Evolutionary conservation across 2,329 filamentous ascomycete genomes (phyloP), one percentile per base, ranked within the genome.

Genomic region (Pseudocercospora pini-densiflorae): DNA sequence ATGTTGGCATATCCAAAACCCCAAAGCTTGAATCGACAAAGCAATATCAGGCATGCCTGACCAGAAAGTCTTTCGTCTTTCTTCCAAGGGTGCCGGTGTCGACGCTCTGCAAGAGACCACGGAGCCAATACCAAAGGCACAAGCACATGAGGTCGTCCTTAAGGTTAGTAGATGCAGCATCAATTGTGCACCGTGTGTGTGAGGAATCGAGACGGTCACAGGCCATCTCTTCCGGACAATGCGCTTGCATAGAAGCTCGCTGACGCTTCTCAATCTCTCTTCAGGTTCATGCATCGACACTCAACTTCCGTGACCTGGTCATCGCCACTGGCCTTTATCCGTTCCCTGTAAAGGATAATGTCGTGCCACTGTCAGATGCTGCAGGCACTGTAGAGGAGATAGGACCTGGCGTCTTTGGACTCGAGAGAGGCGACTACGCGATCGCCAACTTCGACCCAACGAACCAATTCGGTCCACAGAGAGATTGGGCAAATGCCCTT

Each of bases 301-400:
- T 86, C 55, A 85, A 86, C 68, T 86, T 12, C 71, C 80, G 83
- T 45, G 83, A 86, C 68, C 80, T 73, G 5, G 70, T 55, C 54
- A 53, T 53, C 14, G 49, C 49, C 14, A 53, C 49, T 1, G 49
- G 69, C 14, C 31, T 12, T 9, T 70, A 70, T 59, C 68, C 69
- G 3, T 65, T 72, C 51, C 68, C 66, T 6, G 67, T 69, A 29
- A 69, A 68, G 21, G 71, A 72, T 36, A 61, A 69, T 31, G 71
- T 90, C 12, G 86, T 91, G 1, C 88, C 88, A 1, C 89, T 87
- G 76, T 90, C 88, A 27, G 90, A 92, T 76, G 90, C 89, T 83
- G 89, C 88, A 77, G 90, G 89, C 47, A 81, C 82, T 9, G 81
- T 92, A 58, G 79, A 85, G 3, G 77, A 81, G 14, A 72, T 85